Percentiles rank a stretch among this genome's conserved stretches.
phyloP scores from a whole-genome alignment of 768 basidiomycete species.

The Serendipita indica region DNA sequence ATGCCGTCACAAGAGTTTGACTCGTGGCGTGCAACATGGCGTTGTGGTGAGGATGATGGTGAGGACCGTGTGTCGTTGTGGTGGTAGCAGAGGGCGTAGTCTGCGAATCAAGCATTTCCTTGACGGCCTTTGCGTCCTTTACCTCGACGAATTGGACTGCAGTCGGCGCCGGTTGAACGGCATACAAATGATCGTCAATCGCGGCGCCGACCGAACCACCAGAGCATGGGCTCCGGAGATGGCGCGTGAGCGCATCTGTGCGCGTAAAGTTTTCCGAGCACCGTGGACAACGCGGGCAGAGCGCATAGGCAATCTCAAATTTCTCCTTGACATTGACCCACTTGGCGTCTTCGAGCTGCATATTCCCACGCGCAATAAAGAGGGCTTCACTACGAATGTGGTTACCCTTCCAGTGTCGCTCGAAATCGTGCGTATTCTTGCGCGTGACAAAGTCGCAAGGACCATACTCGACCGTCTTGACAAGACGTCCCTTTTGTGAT shows the following conservation, averaged over 20 bases:
- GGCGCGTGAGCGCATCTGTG: not conserved
- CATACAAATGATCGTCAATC: not conserved
- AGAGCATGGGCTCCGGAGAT: conserved; percentile 4
- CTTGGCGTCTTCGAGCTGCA: conserved; percentile 9
- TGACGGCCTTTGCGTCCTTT: conserved; percentile 5
- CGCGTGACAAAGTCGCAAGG: conserved; percentile 8
- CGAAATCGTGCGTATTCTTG: conserved; percentile 9
- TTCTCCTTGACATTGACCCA: conserved; percentile 9
- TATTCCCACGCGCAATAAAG: conserved; percentile 6
- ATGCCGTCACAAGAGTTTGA: not conserved
- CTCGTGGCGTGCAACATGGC: not conserved
- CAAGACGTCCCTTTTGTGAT: not conserved
- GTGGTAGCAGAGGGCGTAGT: too few species aligned
- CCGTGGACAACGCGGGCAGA: conserved; percentile 1
- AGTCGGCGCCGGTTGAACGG: not conserved
- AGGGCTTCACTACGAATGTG: conserved; percentile 7
- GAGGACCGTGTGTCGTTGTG: not conserved
- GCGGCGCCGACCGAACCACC: conserved; percentile 5
- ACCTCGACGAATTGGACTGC: conserved; percentile 1
- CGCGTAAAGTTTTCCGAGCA: conserved; percentile 9
- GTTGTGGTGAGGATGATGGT: not conserved
- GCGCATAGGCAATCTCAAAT: conserved; percentile 8
- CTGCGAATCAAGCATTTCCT: conserved; percentile 7
- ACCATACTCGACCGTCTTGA: conserved; percentile 9
- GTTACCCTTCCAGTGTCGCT: conserved; percentile 8